A percentile compares a stretch with the other conserved stretches of the same genome.
These are phyloP conservation scores for Lentinula detonsa DNA, from an alignment of 768 basidiomycete genomes.

Conservation along the genomic window DNA sequence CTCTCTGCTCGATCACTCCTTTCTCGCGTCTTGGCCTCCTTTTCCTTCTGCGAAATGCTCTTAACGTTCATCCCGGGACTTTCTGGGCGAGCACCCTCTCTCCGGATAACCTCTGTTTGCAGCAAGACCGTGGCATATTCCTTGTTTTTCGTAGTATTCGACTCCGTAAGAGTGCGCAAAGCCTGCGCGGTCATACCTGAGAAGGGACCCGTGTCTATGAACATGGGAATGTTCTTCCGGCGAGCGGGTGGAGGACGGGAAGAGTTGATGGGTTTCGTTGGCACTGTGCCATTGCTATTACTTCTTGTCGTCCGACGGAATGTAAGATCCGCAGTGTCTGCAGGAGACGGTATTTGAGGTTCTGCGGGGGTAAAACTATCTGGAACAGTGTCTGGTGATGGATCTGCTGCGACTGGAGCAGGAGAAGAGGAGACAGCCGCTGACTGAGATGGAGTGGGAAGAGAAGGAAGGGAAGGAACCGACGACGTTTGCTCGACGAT, in stretches of 20 bases:
- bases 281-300: neutral
- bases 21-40: constrained; percentile 52
- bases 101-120: constrained; percentile 66
- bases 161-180: constrained; percentile 61
- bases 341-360: neutral
- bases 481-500: neutral
- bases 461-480: too few relatives aligned
- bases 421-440: neutral
- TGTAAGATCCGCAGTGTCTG: neutral
- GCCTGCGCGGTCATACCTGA: constrained; percentile 65
- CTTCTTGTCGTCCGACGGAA: constrained; percentile 6
- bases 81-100: constrained; percentile 65
- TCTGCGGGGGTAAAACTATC: neutral
- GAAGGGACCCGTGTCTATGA: constrained; percentile 38
- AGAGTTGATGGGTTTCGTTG: neutral
- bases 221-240: neutral
- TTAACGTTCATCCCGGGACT: constrained; percentile 74
- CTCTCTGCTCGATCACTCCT: constrained; percentile 56
- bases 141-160: constrained; percentile 73
- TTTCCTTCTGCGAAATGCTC: constrained; percentile 60
- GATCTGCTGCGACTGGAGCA: neutral
- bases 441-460: neutral
- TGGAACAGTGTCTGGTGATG: neutral
- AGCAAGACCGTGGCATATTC: constrained; percentile 52
- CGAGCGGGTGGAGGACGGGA: constrained; percentile 1